Percentiles rank a stretch among this genome's conserved stretches.
These are phyloP conservation scores for Plasmodium vinckei DNA, from an alignment of 169 alveolate genomes.

Conservation along the genomic window DNA sequence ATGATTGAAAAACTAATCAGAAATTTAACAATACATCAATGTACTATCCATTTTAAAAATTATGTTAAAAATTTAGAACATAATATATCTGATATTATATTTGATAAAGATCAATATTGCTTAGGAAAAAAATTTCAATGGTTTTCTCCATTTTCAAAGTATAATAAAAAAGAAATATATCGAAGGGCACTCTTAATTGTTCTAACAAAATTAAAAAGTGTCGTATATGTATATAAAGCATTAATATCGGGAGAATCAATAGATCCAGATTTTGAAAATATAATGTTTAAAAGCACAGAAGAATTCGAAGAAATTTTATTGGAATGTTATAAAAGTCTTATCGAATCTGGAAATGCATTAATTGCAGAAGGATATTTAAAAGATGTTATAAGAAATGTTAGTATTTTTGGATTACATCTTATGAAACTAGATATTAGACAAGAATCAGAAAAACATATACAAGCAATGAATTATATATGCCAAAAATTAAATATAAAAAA, in stretches of 20 bases:
- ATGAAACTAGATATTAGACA: constrained; percentile 88
- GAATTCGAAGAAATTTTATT: constrained; percentile 83
- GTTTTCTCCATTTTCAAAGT: constrained; percentile 72
- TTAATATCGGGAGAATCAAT: constrained; percentile 34
- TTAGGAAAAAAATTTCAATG: constrained; percentile 41
- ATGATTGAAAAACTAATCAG: constrained; percentile 68
- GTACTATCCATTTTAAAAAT: constrained; percentile 40
- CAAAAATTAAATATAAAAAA: constrained; percentile 77
- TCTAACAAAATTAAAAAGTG: constrained; percentile 53
- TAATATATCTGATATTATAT: constrained; percentile 50
- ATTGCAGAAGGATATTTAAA: constrained; percentile 80
- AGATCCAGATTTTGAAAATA: constrained; percentile 43
- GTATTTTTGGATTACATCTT: constrained; percentile 85
- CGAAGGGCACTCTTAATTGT: constrained; percentile 61
- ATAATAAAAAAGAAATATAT: constrained; percentile 68
- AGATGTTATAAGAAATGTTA: constrained; percentile 81
- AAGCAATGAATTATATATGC: constrained; percentile 82
- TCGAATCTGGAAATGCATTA: constrained; percentile 79
- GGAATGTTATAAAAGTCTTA: constrained; percentile 80
- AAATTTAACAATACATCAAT: constrained; percentile 58
- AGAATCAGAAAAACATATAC: constrained; percentile 85
- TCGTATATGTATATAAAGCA: constrained; percentile 28
- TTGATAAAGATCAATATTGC: constrained; percentile 30
- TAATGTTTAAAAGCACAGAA: constrained; percentile 68
- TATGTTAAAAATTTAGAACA: constrained; percentile 62